phyloP scores from a whole-genome alignment of 805 yeast species.

The Blastobotrys parvus region DNA sequence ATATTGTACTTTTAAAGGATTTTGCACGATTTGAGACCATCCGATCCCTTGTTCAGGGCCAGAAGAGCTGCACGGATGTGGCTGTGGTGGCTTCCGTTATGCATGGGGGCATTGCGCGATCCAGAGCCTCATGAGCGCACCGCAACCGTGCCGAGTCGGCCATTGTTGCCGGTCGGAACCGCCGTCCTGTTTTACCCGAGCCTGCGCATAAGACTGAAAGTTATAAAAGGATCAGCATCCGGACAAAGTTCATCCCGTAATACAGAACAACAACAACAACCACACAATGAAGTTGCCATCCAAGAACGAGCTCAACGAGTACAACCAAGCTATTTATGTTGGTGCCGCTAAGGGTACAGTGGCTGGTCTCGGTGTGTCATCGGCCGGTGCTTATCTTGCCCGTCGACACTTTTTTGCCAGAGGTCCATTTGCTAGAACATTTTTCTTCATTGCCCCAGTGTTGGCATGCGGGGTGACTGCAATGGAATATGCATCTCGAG shows the following conservation, averaged over 20 bases:
- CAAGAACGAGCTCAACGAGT: constrained; percentile 59
- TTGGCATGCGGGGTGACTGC: constrained; percentile 50
- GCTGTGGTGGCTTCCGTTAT: too few relatives aligned
- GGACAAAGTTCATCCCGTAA: neutral
- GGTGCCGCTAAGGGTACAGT: constrained; percentile 58
- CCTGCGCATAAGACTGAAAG: too few relatives aligned
- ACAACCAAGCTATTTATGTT: constrained; percentile 44
- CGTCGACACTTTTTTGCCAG: constrained; percentile 12
- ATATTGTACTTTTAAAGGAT: too few relatives aligned
- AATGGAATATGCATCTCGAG: constrained; percentile 64
- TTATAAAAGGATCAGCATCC: too few relatives aligned
- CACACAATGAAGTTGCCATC: constrained; percentile 56
- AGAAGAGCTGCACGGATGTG: too few relatives aligned
- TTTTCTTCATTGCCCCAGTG: constrained; percentile 61
- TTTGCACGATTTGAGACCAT: too few relatives aligned
- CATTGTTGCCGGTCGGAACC: neutral
- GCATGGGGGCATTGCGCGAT: too few relatives aligned
- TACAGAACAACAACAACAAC: neutral
- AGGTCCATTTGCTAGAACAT: constrained; percentile 38
- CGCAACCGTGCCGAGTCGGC: too few relatives aligned
- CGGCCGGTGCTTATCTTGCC: constrained; percentile 25
- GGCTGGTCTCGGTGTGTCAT: constrained; percentile 50
- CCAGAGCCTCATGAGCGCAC: too few relatives aligned
- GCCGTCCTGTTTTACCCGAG: too few relatives aligned
- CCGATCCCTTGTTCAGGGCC: too few relatives aligned